Evolutionary conservation across 129 eudicot species (phyloP).

Genomic region (Logfia minima): DNA sequence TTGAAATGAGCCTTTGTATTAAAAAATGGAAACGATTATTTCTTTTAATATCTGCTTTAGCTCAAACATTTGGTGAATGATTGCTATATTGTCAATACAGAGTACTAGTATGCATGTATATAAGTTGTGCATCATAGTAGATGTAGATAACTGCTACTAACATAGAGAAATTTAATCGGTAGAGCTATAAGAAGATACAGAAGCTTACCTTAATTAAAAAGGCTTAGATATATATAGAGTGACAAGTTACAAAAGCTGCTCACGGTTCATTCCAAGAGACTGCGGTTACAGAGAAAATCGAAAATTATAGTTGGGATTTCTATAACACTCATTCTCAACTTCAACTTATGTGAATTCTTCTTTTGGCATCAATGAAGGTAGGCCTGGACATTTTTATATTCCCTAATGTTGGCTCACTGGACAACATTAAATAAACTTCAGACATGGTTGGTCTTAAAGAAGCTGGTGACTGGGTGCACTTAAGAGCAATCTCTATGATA

Average conservation of each 20-base stretch:
- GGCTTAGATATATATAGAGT: too few species aligned
- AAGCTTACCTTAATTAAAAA: too few species aligned
- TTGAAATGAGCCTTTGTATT: constrained; percentile 5
- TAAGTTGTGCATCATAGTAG: too few species aligned
- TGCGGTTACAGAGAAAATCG: not conserved
- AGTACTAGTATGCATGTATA: too few species aligned
- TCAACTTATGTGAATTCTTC: constrained; percentile 20
- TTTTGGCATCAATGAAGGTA: constrained; percentile 20
- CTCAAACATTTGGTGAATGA: too few species aligned
- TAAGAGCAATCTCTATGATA: constrained; percentile 56
- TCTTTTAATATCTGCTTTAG: not conserved
- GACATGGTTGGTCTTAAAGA: constrained; percentile 67
- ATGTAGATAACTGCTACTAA: too few species aligned
- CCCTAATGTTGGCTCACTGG: constrained; percentile 26
- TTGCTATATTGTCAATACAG: too few species aligned
- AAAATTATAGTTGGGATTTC: too few species aligned
- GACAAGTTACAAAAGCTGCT: too few species aligned
- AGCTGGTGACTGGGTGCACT: constrained; percentile 59
- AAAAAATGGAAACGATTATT: not conserved
- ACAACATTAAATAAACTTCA: constrained; percentile 52
- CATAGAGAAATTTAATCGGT: too few species aligned
- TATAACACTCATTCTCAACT: not conserved
- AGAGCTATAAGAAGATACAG: too few species aligned
- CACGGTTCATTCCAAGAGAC: not conserved
- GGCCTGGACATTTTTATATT: constrained; percentile 22